Conservation (phyloP, 179 eudicot genomes). For the Spinacia oleracea region DNA sequence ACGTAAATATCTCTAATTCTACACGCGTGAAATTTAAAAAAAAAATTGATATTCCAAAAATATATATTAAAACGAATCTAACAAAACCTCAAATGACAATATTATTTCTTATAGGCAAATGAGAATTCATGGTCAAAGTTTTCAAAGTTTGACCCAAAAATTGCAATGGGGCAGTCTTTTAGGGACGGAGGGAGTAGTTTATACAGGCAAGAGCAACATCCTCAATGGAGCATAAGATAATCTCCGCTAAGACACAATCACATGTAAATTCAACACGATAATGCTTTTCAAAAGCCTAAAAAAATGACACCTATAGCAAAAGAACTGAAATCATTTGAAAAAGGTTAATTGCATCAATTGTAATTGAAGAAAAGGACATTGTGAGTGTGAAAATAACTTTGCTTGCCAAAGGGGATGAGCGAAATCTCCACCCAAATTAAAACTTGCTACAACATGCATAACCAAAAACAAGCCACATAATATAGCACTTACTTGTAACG, state of each 20-base stretch:
- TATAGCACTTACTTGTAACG: constrained; percentile 72
- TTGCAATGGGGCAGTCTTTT: too few relatives aligned
- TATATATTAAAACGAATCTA: too few relatives aligned
- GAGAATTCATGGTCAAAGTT: too few relatives aligned
- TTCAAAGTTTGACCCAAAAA: too few relatives aligned
- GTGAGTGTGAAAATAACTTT: background rate
- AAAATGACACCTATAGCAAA: background rate
- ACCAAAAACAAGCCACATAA: background rate
- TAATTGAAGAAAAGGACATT: background rate
- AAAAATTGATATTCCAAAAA: too few relatives aligned
- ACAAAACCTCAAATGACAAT: too few relatives aligned
- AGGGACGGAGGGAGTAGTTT: too few relatives aligned
- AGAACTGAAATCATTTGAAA: background rate
- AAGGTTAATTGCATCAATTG: background rate
- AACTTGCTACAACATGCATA: background rate
- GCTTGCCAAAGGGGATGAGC: background rate
- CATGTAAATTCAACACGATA: background rate
- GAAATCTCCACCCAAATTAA: background rate
- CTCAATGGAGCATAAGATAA: background rate
- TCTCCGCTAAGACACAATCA: background rate
- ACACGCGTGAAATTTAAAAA: too few relatives aligned
- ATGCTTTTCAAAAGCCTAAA: background rate
- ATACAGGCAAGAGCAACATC: background rate
- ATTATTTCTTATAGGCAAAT: too few relatives aligned
- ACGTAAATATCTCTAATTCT: too few relatives aligned